Evolutionary conservation across 306 rosid genomes (phyloP).

Genomic region (Hylodesmum podocarpum): DNA sequence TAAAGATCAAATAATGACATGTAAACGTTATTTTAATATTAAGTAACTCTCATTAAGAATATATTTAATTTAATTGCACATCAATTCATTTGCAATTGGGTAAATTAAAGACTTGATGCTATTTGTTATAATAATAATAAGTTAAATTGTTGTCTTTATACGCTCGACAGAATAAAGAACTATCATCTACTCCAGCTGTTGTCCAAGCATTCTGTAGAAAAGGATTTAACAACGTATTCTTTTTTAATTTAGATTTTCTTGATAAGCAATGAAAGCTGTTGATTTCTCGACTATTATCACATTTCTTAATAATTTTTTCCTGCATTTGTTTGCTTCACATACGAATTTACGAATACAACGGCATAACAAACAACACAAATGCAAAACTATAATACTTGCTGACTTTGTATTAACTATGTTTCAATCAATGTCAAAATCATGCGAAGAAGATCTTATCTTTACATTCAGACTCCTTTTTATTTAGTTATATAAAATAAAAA

Average conservation of each 20-base stretch:
- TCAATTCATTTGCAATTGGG: neutral
- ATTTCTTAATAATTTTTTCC: neutral
- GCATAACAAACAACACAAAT: neutral
- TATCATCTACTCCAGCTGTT: neutral
- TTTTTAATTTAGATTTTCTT: neutral
- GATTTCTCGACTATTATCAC: neutral
- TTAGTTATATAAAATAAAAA: neutral
- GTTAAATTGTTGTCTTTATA: neutral
- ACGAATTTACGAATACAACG: neutral
- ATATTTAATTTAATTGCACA: neutral
- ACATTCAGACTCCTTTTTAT: neutral
- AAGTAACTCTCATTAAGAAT: neutral
- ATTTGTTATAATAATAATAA: neutral
- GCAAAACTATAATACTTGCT: neutral
- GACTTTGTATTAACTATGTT: constrained; percentile 10
- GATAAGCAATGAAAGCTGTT: neutral
- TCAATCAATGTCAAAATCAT: neutral
- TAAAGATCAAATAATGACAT: neutral
- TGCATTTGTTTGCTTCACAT: neutral
- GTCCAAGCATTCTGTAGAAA: neutral
- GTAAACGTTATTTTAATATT: neutral
- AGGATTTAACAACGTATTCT: too few species aligned
- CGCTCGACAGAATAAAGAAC: neutral
- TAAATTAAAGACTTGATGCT: neutral
- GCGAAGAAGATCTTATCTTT: neutral